Base-by-base conservation (phyloP, 2,329 filamentous ascomycete species). In the Aspergillus pseudonomiae region DNA sequence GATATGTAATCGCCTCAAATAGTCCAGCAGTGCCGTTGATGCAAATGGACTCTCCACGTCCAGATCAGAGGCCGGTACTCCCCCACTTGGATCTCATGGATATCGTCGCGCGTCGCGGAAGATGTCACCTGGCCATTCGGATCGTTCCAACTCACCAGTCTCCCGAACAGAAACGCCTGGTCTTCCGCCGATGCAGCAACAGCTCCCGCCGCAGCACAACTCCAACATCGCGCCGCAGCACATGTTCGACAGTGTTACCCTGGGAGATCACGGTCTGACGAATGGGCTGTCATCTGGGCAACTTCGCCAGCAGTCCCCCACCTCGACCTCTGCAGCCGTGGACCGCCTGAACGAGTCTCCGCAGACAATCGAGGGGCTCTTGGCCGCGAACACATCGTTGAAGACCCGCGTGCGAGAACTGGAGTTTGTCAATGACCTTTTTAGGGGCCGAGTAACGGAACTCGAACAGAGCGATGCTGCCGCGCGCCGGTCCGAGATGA, bases 341-440 rank as follows among this genome's bases (percentile, higher is more conserved):
- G 80, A 85, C 64, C 89, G 89, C 55, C 85, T 88, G 67, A 82
- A 89, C 61, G 91, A 94, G 63, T 83, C 87, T 5, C 88, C 91
- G 0, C 90, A 93, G 74, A 90, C 89, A 3, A 93, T 92, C 76
- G 92, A 97, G 74, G 89, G 91, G 65, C 85, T 96, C 28, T 83
- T 93, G 59, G 89, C 90, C 1, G 87, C 90, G 65, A 97, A 96
- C 77, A 91, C 91, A 6, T 90, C 89, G 57, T 84, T 98, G n/a
- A 96, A 96, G 81, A 99, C 95, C 0, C 89, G 95, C 48, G 94
- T 99, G 39, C 95, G 90, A 70, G 95, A 99, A 78, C 85, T 99
- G 28, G 95, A 99, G 76, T 87, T 99, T 59, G 97, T 99, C 82
- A 97, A 94, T 72, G 91, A 91, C 74, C 83, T 94, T 52, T 93